phyloP scores from a whole-genome alignment of 805 yeast genomes.

The Teunomyces funiuensis region DNA sequence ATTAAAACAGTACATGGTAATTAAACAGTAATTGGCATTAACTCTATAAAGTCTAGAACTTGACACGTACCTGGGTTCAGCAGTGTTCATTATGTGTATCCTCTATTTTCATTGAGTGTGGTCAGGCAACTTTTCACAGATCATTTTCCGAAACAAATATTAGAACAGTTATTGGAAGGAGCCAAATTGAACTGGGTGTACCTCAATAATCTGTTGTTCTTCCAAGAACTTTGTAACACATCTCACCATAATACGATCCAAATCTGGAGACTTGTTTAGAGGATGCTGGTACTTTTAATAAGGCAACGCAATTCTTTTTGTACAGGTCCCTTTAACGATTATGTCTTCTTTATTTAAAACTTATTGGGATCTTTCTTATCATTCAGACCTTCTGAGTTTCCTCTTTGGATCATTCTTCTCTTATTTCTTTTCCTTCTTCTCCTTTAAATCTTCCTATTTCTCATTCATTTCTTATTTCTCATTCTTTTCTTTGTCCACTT shows the following conservation, averaged over 20 bases:
- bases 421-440: neutral
- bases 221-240: conserved; percentile 67
- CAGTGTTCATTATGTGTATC: conserved; percentile 58
- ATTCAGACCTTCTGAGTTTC: neutral
- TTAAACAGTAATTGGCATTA: neutral
- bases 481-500: neutral
- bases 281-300: too few relatives aligned
- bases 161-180: conserved; percentile 48
- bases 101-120: conserved; percentile 47
- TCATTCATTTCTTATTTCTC: neutral
- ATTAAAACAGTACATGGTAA: too few relatives aligned
- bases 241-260: conserved; percentile 55
- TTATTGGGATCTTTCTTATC: conserved; percentile 2
- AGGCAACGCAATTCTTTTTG: neutral
- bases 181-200: conserved; percentile 41
- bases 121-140: conserved; percentile 51
- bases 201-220: conserved; percentile 46
- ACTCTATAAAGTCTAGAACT: too few relatives aligned
- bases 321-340: neutral
- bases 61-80: conserved; percentile 52
- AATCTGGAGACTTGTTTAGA: too few relatives aligned
- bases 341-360: neutral
- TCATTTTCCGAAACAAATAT: conserved; percentile 46
- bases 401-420: neutral
- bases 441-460: neutral